Evolutionary conservation across 148 eudicot species (phyloP).

Genomic region (Pouteria glomerata): DNA sequence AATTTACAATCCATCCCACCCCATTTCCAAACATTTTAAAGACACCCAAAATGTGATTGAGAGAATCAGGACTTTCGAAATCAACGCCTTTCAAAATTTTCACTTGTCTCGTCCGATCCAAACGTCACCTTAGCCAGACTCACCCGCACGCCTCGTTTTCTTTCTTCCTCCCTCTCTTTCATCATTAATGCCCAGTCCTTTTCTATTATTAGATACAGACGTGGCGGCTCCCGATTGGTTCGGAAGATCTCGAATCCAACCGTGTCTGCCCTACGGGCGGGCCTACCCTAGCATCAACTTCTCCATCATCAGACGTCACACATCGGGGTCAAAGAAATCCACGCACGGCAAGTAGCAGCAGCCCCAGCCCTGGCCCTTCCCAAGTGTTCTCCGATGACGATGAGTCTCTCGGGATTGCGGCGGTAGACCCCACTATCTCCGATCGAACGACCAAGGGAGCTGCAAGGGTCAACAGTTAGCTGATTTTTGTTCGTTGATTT

Average conservation of each 20-base stretch:
- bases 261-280: background rate
- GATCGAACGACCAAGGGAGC: background rate
- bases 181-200: background rate
- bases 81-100: background rate
- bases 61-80: background rate
- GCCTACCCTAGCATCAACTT: constrained; percentile 7
- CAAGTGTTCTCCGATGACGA: background rate
- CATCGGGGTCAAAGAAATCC: too few species aligned
- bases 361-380: too few species aligned
- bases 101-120: background rate
- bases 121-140: background rate
- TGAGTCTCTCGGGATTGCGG: background rate
- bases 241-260: background rate
- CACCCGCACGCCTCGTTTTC: background rate
- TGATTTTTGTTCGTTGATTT: too few species aligned
- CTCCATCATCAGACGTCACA: constrained; percentile 5
- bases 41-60: too few species aligned
- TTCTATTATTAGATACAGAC: background rate
- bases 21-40: too few species aligned
- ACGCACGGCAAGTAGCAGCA: background rate
- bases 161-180: too few species aligned
- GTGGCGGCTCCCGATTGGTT: background rate
- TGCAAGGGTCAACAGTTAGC: background rate
- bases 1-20: too few species aligned
- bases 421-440: background rate